Base-by-base conservation (phyloP, 306 rosid species). In the Prunus fruticosa region DNA sequence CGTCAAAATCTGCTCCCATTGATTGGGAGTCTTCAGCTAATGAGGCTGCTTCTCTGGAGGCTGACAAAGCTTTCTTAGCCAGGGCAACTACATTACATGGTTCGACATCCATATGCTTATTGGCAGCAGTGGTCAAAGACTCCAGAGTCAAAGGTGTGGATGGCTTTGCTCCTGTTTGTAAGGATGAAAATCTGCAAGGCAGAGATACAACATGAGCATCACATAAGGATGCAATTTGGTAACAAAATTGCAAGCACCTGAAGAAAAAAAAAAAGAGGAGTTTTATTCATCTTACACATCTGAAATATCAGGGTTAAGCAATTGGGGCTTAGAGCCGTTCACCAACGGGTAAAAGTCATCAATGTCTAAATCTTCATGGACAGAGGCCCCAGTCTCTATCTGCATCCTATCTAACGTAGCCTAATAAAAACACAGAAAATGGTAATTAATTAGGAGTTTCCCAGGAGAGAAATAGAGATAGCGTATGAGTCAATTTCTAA, bases 1-100 rank as follows among this genome's bases (percentile, higher is more conserved):
- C 82, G 78, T 85, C 86, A 46, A 78, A 67, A 51, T 79, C 88
- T 69, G 75, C 76, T 57, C 66, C 74, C 76, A 81, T 61, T 28
- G 69, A 66, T 81, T 77, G 73, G 73, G 84, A 81, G 73, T 74
- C 91, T 23, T 77, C 88, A 54, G 88, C 87, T 70, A 82, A 74
- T 16, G 76, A 87, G 51, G 86, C 90, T 51, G 96, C 96, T 81
- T 89, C 86, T 76, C 83, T 82, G 58, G 97, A 92, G 73, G 93
- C 95, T 58, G 83, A 80, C 88, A 95, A 78, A 50, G 96, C 95
- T 83, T 79, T 80, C 88, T 86, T 85, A 52, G 98, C 97, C 62
- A 92, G 91, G 38, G 85, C 63, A 79, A 92, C 72, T 19, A 76
- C 89, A 32, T 83, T 73, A 57, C 69, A 64, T 6, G 71, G 84